Conservation (phyloP, 164 flowering plant genomes). For the Aristolochia californica region DNA sequence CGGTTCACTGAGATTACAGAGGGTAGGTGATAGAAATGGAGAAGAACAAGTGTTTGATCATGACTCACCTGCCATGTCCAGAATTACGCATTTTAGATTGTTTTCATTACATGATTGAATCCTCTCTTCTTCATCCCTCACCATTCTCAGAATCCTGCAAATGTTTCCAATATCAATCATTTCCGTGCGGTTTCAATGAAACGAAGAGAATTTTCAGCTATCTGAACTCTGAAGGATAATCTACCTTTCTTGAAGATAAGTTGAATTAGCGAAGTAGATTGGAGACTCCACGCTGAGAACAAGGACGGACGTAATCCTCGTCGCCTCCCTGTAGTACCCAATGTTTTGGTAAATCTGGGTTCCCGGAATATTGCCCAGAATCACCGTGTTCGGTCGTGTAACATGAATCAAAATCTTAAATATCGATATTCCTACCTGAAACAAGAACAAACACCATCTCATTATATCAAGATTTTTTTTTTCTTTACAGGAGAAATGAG, state of each 20-base stretch:
- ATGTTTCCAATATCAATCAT: neutral
- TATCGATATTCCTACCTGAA: constrained; percentile 85
- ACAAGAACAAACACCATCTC: neutral
- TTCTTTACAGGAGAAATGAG: neutral
- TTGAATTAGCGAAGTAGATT: constrained; percentile 77
- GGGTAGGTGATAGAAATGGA: too few relatives aligned
- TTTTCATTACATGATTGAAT: constrained; percentile 35
- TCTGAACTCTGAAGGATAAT: neutral
- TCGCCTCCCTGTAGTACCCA: constrained; percentile 49
- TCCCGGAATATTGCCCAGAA: constrained; percentile 68
- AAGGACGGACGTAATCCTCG: constrained; percentile 56
- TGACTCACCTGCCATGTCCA: constrained; percentile 74
- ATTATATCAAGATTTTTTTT: too few relatives aligned
- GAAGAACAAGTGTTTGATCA: neutral
- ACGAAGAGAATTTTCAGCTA: neutral
- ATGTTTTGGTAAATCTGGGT: constrained; percentile 59
- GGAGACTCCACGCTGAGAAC: constrained; percentile 81
- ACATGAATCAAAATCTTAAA: constrained; percentile 82
- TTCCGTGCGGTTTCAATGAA: too few relatives aligned
- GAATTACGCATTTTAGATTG: constrained; percentile 48
- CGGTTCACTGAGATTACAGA: too few relatives aligned
- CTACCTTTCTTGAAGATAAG: constrained; percentile 90
- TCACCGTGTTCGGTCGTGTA: constrained; percentile 69
- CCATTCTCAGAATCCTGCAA: constrained; percentile 73
- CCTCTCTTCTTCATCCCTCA: constrained; percentile 80